Percentiles rank a stretch among this genome's conserved stretches.
These are phyloP conservation scores for Fusarium oligoseptatum DNA, from an alignment of 2,329 filamentous ascomycete species.

Conservation along the genomic window DNA sequence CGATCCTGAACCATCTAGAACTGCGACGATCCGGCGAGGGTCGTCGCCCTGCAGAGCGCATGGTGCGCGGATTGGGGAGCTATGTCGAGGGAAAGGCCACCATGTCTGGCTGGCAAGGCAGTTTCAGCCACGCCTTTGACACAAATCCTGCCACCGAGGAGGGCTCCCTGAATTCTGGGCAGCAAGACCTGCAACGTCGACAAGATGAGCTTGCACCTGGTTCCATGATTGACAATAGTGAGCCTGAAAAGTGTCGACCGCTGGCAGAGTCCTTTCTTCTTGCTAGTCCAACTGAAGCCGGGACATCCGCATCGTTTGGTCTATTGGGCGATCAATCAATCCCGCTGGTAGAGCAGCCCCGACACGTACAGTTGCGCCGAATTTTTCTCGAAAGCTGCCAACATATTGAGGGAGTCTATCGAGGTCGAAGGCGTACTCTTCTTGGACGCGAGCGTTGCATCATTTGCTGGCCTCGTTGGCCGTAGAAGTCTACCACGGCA, in stretches of 20 bases:
- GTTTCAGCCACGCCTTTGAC: slow-evolving; percentile 18
- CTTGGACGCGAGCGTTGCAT: slow-evolving; percentile 51
- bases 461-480: slow-evolving; percentile 19
- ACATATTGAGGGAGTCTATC: slow-evolving; percentile 58
- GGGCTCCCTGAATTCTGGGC: slow-evolving; percentile 18
- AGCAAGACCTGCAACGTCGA: slow-evolving; percentile 22
- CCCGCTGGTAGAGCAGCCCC: neutral
- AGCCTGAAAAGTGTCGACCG: neutral
- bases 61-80: slow-evolving; percentile 55
- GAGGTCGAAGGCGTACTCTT: slow-evolving; percentile 55
- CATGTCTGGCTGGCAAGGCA: slow-evolving; percentile 37
- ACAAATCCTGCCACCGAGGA: slow-evolving; percentile 13
- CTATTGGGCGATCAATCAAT: neutral
- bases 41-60: slow-evolving; percentile 51
- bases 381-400: slow-evolving; percentile 58
- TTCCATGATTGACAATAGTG: neutral
- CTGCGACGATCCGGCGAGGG: slow-evolving; percentile 43
- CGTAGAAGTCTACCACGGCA: neutral
- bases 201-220: neutral
- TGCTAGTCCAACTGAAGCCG: neutral
- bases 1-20: slow-evolving; percentile 55
- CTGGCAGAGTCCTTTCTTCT: neutral
- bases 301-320: neutral
- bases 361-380: neutral
- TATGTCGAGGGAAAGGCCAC: slow-evolving; percentile 54